Evolutionary conservation across 306 rosid species (phyloP).

Genomic region (Lathyrus sativus): DNA sequence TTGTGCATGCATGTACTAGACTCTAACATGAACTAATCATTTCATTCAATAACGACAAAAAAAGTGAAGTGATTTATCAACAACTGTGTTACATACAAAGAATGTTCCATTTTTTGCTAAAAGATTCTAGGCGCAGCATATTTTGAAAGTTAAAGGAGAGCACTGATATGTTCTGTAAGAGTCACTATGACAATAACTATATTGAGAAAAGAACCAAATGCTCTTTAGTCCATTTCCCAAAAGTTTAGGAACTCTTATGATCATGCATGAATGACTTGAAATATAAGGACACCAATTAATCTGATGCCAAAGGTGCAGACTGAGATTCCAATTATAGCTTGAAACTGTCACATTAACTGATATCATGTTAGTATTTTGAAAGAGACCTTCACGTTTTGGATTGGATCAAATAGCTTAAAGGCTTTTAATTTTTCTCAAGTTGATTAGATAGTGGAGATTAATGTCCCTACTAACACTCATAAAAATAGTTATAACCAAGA

Average conservation of each 20-base stretch:
- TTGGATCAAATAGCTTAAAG: constrained; percentile 27
- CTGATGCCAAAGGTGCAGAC: constrained; percentile 33
- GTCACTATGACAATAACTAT: constrained; percentile 12
- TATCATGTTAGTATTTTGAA: constrained; percentile 18
- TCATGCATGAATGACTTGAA: not conserved
- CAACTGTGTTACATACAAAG: constrained; percentile 34
- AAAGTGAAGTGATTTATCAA: not conserved
- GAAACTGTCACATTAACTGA: constrained; percentile 16
- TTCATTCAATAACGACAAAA: constrained; percentile 15
- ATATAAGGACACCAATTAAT: not conserved
- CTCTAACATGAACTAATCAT: constrained; percentile 21
- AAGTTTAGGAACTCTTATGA: constrained; percentile 28
- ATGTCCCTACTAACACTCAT: constrained; percentile 38
- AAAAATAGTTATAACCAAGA: constrained; percentile 23
- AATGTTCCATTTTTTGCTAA: constrained; percentile 31
- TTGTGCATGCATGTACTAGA: constrained; percentile 23
- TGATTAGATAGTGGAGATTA: constrained; percentile 24
- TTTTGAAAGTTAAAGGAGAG: constrained; percentile 23
- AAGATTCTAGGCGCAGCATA: constrained; percentile 31
- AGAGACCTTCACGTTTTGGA: constrained; percentile 32
- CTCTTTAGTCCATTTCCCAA: constrained; percentile 14
- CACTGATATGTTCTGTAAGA: not conserved
- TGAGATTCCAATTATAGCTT: constrained; percentile 5
- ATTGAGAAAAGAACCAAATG: constrained; percentile 40
- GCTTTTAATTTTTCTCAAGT: constrained; percentile 26